A percentile compares a stretch with the other conserved stretches of the same genome.
These are phyloP conservation scores for Dactylellina haptotyla DNA, from an alignment of 2,329 filamentous ascomycete species.

Conservation along the genomic window DNA sequence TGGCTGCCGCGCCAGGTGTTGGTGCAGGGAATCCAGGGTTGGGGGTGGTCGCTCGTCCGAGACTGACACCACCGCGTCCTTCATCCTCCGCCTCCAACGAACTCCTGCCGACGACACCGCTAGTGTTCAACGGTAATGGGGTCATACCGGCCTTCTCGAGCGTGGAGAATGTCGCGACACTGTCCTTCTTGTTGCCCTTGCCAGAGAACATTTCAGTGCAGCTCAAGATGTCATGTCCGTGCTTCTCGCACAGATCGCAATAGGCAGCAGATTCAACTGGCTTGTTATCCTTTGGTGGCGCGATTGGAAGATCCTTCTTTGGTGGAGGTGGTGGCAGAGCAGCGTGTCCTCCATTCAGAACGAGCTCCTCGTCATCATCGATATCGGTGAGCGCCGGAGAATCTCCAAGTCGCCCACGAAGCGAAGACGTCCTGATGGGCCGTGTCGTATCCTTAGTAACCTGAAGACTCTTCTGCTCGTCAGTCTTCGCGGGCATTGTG, in stretches of 20 bases:
- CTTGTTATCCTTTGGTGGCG: conserved; percentile 71
- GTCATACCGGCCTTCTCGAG: conserved; percentile 52
- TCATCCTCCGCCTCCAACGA: conserved; percentile 45
- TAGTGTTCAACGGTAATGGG: conserved; percentile 44
- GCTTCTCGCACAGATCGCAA: conserved; percentile 95
- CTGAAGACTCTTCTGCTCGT: conserved; percentile 36
- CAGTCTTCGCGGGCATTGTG: conserved; percentile 28
- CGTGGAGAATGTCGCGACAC: conserved; percentile 43
- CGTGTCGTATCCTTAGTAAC: conserved; percentile 21
- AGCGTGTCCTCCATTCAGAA: conserved; percentile 19
- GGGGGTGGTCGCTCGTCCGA: conserved; percentile 38
- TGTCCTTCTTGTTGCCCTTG: conserved; percentile 52
- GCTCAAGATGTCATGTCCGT: conserved; percentile 90
- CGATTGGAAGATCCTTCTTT: conserved; percentile 58
- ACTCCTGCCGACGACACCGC: conserved; percentile 38
- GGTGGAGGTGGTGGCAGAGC: conserved; percentile 1
- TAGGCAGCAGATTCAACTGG: conserved; percentile 66
- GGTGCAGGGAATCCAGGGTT: conserved; percentile 58
- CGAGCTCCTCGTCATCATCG: conserved; percentile 43
- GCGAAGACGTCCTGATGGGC: background rate
- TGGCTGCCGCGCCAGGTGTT: conserved; percentile 64
- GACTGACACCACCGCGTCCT: conserved; percentile 37
- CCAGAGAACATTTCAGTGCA: conserved; percentile 86
- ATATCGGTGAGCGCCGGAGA: conserved; percentile 45
- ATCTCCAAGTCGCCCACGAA: conserved; percentile 10